Base-by-base conservation (phyloP, 2,329 filamentous ascomycete species). In the Calonectria multiphialidica region DNA sequence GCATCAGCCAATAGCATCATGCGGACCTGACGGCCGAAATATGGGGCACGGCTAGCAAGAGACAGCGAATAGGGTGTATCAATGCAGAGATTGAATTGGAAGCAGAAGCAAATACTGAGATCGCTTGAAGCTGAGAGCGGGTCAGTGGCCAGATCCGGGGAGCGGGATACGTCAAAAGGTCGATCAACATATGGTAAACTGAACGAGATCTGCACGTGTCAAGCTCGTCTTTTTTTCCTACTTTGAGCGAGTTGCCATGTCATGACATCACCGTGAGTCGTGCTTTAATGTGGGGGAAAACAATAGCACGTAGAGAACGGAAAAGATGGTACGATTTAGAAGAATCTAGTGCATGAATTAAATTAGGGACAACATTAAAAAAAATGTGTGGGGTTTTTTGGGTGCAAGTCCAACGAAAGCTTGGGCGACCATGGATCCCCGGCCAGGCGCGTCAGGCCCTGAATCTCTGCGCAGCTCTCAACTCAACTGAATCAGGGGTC, bases 151-250 rank as follows among this genome's bases (percentile, higher is more conserved):
- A 68, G 73, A 66, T 69, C 59, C 64, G 68, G 23, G 25, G 53
- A 66, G 44, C 62, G 57, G 18, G 53, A 30, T 72, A 61, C 68
- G 45, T 64, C 70, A 70, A 72, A 53, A 66, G 63, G 63, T 59
- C 67, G 59, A 67, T 63, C 70, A 55, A 68, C 49, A 49, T 64
- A 40, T 64, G 45, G 21, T 18, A 50, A 53, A 63, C 59, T 59
- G 23, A 25, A 69, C 65, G 66, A 53, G 37, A 68, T 64, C 62
- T 72, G 62, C 66, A 59, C 40, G 66, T 66, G 65, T 74, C 55
- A 40, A 30, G 15, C 49, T 70, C 45, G 37, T 18, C 4, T 55
- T 30, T 40, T 64, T 37, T 18, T 42, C 70, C 23, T 15, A 28
- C 47, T 25, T 55, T 42, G 69, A 74, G 63, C 68, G n/a, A 57